Conservation (phyloP, 2,329 filamentous ascomycete species). For the Ceratocystis smalleyi region DNA sequence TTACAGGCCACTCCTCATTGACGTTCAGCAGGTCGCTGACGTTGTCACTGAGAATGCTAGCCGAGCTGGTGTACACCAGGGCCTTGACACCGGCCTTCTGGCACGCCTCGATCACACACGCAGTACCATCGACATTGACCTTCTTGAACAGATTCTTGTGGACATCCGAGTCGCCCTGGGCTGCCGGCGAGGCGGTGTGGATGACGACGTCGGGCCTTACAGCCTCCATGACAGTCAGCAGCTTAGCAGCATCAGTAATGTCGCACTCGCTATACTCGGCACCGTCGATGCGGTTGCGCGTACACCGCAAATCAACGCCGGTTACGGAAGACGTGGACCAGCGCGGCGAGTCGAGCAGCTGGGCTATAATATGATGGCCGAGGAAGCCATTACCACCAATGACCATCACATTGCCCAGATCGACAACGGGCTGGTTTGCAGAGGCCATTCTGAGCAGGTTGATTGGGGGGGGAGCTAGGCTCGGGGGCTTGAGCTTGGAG, state of each 20-base stretch:
- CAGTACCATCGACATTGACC: constrained; percentile 81
- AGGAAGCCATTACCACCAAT: constrained; percentile 76
- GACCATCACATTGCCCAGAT: constrained; percentile 56
- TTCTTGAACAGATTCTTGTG: constrained; percentile 51
- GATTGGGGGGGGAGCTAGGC: neutral
- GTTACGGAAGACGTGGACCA: constrained; percentile 40
- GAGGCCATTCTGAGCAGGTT: neutral
- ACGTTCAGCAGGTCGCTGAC: constrained; percentile 64
- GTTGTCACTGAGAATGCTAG: constrained; percentile 76
- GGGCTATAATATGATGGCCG: constrained; percentile 65
- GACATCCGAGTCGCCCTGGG: constrained; percentile 36
- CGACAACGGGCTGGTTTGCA: constrained; percentile 8
- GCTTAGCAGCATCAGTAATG: constrained; percentile 50
- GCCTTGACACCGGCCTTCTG: constrained; percentile 55
- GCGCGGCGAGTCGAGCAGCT: constrained; percentile 39
- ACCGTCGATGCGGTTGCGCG: constrained; percentile 47
- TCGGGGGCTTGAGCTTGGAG: neutral
- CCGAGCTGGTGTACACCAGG: constrained; percentile 82
- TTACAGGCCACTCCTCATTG: constrained; percentile 66
- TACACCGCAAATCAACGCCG: constrained; percentile 57
- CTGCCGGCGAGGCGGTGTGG: constrained; percentile 67
- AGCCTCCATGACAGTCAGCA: constrained; percentile 48
- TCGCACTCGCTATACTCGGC: constrained; percentile 58
- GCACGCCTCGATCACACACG: constrained; percentile 59
- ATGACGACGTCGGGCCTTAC: constrained; percentile 69